phyloP scores from a whole-genome alignment of 371 early-diverging fungal species.

The Funneliformis caledonium region DNA sequence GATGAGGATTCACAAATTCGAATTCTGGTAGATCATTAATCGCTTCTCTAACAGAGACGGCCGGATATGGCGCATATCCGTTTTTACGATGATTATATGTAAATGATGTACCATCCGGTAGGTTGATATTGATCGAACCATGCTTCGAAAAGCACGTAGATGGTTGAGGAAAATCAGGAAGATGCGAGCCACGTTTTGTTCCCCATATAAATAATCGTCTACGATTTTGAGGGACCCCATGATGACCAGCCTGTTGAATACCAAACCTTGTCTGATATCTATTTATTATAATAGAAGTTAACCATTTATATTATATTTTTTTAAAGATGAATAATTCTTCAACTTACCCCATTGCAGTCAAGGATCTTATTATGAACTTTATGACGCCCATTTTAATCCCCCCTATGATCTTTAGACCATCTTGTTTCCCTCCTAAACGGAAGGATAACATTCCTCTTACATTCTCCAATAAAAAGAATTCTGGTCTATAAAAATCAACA shows the following conservation, averaged over 20 bases:
- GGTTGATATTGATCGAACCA: constrained; percentile 45
- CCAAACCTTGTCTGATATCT: constrained; percentile 62
- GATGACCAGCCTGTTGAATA: constrained; percentile 63
- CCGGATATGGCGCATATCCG: constrained; percentile 57
- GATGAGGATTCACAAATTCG: constrained; percentile 57
- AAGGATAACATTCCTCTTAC: constrained; percentile 59
- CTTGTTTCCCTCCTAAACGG: constrained; percentile 57
- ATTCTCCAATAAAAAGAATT: constrained; percentile 67
- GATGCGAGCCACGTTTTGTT: constrained; percentile 51
- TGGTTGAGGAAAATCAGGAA: constrained; percentile 62
- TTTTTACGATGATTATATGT: constrained; percentile 47
- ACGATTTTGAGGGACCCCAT: constrained; percentile 63
- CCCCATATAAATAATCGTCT: constrained; percentile 67
- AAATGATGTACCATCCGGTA: constrained; percentile 49
- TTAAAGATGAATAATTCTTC: neutral
- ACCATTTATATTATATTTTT: neutral
- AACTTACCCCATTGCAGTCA: constrained; percentile 59
- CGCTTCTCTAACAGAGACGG: constrained; percentile 59
- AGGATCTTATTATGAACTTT: constrained; percentile 64
- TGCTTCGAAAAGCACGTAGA: constrained; percentile 51
- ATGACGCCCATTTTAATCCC: constrained; percentile 60
- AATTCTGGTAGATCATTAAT: constrained; percentile 67
- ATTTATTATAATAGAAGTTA: neutral
- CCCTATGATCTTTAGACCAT: constrained; percentile 51
- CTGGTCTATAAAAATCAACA: constrained; percentile 66